Base-by-base conservation (phyloP, 2,329 filamentous ascomycete genomes). In the Arthrinium puccinioides region DNA sequence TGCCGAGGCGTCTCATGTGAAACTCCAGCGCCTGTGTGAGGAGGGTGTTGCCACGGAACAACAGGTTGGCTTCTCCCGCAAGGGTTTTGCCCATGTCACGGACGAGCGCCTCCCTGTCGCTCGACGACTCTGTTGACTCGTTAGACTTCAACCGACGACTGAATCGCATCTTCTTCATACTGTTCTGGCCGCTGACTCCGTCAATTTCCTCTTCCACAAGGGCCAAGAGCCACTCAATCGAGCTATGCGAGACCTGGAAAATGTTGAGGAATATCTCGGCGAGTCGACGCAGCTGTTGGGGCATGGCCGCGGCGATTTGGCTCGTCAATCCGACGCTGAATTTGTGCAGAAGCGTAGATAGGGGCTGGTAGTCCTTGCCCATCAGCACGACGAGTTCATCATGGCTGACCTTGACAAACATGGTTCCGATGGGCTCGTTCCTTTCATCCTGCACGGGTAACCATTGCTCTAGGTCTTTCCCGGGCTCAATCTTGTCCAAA, bases 181-280 rank as follows among this genome's bases (percentile, higher is more conserved):
- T 78, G 11, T 80, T 79, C 49, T 95, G 88, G 54, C 82, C 94
- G 38, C 87, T 79, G 14, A 92, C 81, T 1, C 90, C 90, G 53
- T 97, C 92, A 40, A 98, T 97, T 59, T 98, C 92, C 54, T 97
- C 90, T 59, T 98, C 92, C 0, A 96, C 86, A 27, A 98, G 68
- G 3, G 87, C 82, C 70, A 87, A 92, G 16, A 98, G 73, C 92
- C 92, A 98, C 41, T 96, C 87, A 29, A 75, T 74, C 3, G 86
- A 84, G 25, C 78, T 77, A 1, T 87, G 87, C 3, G 88, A 90
- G 4, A 94, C 89, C 55, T 98, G 92, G 52, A 90, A 98, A 36
- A 98, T 94, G 56, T 97, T 94, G 45, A 97, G 66, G 25, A 97
- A 77, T 20, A 84, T 80, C 54, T 96, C 89, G 3, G 88, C 85